These are phyloP conservation scores for Patellaria atrata DNA, from an alignment of 495 filamentous ascomycete genomes.

Conservation along the genomic window DNA sequence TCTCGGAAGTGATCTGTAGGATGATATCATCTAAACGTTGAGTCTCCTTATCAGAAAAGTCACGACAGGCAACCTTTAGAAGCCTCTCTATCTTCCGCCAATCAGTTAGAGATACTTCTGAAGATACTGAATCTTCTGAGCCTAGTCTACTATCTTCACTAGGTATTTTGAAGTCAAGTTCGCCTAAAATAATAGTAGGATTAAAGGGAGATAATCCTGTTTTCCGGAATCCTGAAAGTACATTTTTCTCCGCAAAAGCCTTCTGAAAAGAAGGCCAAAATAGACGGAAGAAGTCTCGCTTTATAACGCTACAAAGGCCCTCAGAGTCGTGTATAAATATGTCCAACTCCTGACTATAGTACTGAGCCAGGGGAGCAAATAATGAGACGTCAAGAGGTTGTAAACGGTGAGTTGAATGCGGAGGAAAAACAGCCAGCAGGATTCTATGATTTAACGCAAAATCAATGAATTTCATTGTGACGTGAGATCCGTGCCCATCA, in stretches of 20 bases:
- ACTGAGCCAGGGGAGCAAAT: slow-evolving; percentile 1
- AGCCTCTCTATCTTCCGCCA: too few relatives aligned
- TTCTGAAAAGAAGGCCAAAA: background rate
- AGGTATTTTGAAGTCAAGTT: too few relatives aligned
- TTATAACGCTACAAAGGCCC: background rate
- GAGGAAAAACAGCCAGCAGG: slow-evolving; percentile 9
- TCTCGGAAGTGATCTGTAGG: too few relatives aligned
- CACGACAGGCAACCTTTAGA: too few relatives aligned
- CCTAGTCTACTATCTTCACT: too few relatives aligned
- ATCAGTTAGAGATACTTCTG: too few relatives aligned
- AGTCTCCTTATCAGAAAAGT: too few relatives aligned
- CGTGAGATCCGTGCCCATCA: slow-evolving; percentile 13
- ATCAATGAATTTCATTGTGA: slow-evolving; percentile 5
- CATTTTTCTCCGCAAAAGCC: background rate
- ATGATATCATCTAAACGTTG: too few relatives aligned
- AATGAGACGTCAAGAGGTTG: slow-evolving; percentile 16
- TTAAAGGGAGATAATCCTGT: slow-evolving; percentile 1
- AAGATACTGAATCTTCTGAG: too few relatives aligned
- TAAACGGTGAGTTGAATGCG: slow-evolving; percentile 13
- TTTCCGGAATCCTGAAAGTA: background rate
- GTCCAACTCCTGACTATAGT: slow-evolving; percentile 1
- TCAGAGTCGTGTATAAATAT: background rate
- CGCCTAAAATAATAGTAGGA: background rate
- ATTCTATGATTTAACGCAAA: slow-evolving; percentile 12
- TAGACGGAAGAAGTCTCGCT: slow-evolving; percentile 1